phyloP scores from a whole-genome alignment of 148 eudicot species.

The Fallopia convolvulus region DNA sequence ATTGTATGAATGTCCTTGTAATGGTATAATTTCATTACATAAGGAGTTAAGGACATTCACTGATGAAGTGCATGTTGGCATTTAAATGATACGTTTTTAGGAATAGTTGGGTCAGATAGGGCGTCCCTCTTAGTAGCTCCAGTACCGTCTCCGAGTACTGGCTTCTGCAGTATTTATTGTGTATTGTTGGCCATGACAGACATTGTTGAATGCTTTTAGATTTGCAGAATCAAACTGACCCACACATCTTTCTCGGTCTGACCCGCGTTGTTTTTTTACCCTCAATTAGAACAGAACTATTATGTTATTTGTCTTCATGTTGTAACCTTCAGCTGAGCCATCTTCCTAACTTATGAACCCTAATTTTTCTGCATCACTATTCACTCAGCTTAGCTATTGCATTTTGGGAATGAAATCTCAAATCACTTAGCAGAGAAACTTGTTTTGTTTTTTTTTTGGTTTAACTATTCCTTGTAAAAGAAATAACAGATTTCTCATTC shows the following conservation, averaged over 20 bases:
- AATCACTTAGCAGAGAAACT: neutral
- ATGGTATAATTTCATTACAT: too few species aligned
- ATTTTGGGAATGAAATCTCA: neutral
- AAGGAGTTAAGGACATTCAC: neutral
- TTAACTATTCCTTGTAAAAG: neutral
- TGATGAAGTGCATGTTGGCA: neutral
- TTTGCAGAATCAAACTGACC: constrained; percentile 5
- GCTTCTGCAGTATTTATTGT: constrained; percentile 2
- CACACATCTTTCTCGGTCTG: neutral
- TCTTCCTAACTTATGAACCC: too few species aligned
- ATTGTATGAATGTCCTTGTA: too few species aligned
- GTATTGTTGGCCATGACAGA: constrained; percentile 1
- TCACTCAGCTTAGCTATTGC: neutral
- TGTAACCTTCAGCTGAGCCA: neutral
- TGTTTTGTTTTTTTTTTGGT: neutral
- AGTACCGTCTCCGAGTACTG: neutral
- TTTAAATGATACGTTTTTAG: neutral
- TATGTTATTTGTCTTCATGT: neutral
- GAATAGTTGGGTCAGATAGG: neutral
- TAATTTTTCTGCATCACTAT: too few species aligned
- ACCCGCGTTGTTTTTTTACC: neutral
- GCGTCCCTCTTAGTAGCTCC: neutral
- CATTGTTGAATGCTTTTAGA: constrained; percentile 5
- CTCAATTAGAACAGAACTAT: neutral
- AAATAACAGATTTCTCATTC: neutral